phyloP scores from a whole-genome alignment of 345 rosid species.

The Gossypium anomalum region DNA sequence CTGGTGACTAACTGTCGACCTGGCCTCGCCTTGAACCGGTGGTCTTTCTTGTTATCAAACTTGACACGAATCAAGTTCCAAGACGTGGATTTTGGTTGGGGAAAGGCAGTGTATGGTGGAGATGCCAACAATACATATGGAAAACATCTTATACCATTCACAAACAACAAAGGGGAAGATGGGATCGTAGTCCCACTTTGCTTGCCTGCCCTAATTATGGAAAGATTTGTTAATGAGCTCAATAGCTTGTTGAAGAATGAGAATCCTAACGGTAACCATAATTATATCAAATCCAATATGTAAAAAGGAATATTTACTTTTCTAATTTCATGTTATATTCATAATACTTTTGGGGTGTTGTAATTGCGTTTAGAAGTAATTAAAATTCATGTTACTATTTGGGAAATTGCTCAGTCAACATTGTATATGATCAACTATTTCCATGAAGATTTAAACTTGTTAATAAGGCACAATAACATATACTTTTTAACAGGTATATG shows the following conservation, averaged over 20 bases:
- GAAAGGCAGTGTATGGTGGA: background rate
- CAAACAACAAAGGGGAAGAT: background rate
- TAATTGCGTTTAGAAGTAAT: too few relatives aligned
- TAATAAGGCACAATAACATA: too few relatives aligned
- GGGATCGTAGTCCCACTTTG: background rate
- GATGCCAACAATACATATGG: background rate
- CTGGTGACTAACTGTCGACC: constrained; percentile 12
- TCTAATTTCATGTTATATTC: background rate
- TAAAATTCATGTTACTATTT: too few relatives aligned
- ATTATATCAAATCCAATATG: background rate
- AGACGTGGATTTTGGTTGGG: background rate
- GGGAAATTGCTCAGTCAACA: too few relatives aligned
- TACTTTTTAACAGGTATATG: too few relatives aligned
- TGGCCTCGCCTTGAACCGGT: background rate
- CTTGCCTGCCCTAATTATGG: constrained; percentile 1
- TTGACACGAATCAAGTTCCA: background rate
- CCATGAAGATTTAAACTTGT: too few relatives aligned
- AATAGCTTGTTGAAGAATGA: background rate
- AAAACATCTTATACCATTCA: background rate
- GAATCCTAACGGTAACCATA: background rate
- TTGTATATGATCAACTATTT: too few relatives aligned
- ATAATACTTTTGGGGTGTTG: too few relatives aligned
- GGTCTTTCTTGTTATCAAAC: background rate
- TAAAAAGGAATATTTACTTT: background rate
- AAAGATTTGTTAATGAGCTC: background rate